Evolutionary conservation across 768 basidiomycete genomes (phyloP), one percentile per base, ranked within the genome.

Genomic region (Podaxis mareebaensis): DNA sequence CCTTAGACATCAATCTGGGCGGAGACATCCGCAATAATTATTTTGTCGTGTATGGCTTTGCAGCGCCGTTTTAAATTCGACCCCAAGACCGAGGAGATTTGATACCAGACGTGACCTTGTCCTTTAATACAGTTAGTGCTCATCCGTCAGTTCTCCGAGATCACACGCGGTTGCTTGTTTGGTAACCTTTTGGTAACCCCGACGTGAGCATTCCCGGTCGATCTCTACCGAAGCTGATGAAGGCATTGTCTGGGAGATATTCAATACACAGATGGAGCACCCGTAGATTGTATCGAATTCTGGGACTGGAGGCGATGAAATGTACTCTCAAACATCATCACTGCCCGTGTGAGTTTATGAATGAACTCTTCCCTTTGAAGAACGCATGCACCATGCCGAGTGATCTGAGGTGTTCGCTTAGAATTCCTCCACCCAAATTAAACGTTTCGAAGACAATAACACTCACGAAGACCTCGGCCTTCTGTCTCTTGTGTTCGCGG

Each of bases 251-350:
- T 3, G 89, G 89, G 30, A 91, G 75, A 70, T 92, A 91, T 74
- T 94, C 81, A 75, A 92, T 89, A 69, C 85, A 87, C 49, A 78
- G 67, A 58, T 79, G 81, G 63, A 95, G 83, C 13, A 94, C 91
- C 6, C 81, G 82, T 13, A 88, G 91, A 1, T 92, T 91, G 13
- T 89, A 87, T 70, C 87, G 85, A 61, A 95, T 86, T 71, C 71
- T 95, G 92, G 1, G 91, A 83, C 69, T 89, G 91, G 20, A 95
- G 81, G 46, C 93, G 89, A 72, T 96, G 92, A 12, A 89, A 84
- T 20, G 92, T 91, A 4, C 88, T 89, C 10, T 92, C 93, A 67
- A 92, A 93, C 85, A 91, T 92, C 91, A 95, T 95, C 82, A 95
- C 87, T 10, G 91, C 87, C 56, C 91, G 84, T 5, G 89, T 85